These are phyloP conservation scores for Nelumbo lutea DNA, from an alignment of 164 flowering plant genomes.

Conservation along the genomic window DNA sequence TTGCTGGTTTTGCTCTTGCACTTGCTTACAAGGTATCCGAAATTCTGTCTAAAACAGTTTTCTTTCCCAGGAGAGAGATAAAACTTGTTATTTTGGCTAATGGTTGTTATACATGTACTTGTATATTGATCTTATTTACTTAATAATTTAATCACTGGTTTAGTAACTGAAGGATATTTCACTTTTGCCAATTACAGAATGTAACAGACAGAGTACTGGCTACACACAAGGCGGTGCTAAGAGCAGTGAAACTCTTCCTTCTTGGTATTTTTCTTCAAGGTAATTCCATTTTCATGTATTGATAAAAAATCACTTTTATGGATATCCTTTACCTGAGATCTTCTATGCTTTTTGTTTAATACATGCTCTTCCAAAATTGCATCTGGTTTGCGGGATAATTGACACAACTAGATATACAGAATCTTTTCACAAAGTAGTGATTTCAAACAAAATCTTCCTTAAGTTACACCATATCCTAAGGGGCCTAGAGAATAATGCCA, in stretches of 20 bases:
- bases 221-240: constrained; percentile 42
- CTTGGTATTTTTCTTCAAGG: constrained; percentile 77
- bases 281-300: constrained; percentile 11
- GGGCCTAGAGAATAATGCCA: no score
- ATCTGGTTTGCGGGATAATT: background rate
- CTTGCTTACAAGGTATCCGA: constrained; percentile 61
- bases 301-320: no score
- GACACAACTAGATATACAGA: background rate
- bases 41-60: background rate
- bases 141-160: background rate
- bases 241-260: constrained; percentile 46
- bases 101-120: background rate
- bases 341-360: background rate
- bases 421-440: background rate
- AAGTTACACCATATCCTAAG: no score
- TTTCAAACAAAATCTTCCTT: background rate
- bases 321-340: background rate
- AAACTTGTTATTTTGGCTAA: background rate
- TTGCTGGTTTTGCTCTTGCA: constrained; percentile 59
- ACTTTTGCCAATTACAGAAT: constrained; percentile 35
- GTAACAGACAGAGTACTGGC: constrained; percentile 40
- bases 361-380: background rate
- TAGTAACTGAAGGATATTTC: background rate
- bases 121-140: background rate
- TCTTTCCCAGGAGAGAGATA: constrained; percentile 1